Evolutionary conservation across 345 rosid species (phyloP).

Genomic region (Crucihimalaya himalaica): DNA sequence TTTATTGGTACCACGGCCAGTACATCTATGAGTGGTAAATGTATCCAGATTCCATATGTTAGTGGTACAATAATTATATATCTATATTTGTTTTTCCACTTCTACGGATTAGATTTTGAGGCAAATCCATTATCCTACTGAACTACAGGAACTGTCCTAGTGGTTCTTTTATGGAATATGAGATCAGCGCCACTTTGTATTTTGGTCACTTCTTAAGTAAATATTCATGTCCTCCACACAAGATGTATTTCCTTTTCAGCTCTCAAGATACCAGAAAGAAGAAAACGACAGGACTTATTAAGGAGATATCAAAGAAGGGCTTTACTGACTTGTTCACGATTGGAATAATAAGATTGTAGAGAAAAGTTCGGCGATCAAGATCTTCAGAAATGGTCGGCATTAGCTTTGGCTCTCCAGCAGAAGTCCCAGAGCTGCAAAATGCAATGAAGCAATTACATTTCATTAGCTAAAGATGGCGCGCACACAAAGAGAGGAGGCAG

Average conservation of each 20-base stretch:
- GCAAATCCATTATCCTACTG: conserved; percentile 18
- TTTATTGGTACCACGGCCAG: conserved; percentile 40
- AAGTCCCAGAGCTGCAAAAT: conserved; percentile 83
- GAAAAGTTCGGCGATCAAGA: conserved; percentile 81
- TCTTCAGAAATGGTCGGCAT: conserved; percentile 96
- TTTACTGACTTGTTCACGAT: conserved; percentile 72
- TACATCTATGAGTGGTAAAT: conserved; percentile 25
- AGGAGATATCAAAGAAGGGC: neutral
- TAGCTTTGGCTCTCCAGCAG: conserved; percentile 88
- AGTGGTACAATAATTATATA: conserved; percentile 32
- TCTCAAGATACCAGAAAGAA: neutral
- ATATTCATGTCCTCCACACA: neutral
- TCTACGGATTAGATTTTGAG: conserved; percentile 19
- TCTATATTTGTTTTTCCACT: conserved; percentile 25
- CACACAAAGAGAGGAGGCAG: conserved; percentile 51
- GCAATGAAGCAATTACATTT: conserved; percentile 4
- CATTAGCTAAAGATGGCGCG: neutral
- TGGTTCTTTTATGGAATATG: conserved; percentile 34
- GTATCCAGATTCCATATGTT: conserved; percentile 7
- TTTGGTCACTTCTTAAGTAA: neutral
- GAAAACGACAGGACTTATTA: neutral
- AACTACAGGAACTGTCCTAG: conserved; percentile 31
- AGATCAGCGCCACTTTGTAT: conserved; percentile 29
- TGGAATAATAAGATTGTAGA: conserved; percentile 84
- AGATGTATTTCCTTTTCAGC: neutral